phyloP scores from a whole-genome alignment of 495 filamentous ascomycete species.

The Penicillium maclennaniae region DNA sequence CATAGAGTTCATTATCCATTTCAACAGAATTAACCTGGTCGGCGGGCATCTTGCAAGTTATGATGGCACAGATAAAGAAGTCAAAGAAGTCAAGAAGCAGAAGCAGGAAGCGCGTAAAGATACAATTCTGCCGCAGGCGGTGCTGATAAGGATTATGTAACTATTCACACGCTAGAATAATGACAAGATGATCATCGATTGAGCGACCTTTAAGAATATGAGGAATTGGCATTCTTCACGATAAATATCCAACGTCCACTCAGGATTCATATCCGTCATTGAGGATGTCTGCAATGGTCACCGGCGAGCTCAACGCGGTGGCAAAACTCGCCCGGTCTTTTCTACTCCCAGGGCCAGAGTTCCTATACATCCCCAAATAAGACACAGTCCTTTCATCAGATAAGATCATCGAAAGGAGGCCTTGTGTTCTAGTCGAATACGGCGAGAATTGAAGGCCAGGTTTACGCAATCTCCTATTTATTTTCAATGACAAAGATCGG shows the following conservation, averaged over 20 bases:
- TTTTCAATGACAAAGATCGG: no score
- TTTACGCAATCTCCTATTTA: no score
- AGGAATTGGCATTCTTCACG: not conserved
- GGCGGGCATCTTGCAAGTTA: slow-evolving; percentile 24
- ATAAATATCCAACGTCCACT: slow-evolving; percentile 2
- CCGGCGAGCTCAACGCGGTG: not conserved
- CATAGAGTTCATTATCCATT: slow-evolving; percentile 57
- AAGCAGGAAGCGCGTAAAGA: slow-evolving; percentile 4
- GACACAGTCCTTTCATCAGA: slow-evolving; percentile 1
- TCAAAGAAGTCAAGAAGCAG: not conserved
- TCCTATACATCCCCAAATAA: slow-evolving; percentile 8
- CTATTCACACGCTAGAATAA: not conserved
- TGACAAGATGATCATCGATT: not conserved
- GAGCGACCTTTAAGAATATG: not conserved
- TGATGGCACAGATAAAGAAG: not conserved
- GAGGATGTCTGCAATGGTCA: slow-evolving; percentile 1
- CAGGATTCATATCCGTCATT: slow-evolving; percentile 7
- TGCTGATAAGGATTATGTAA: slow-evolving; percentile 24
- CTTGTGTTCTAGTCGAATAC: not conserved
- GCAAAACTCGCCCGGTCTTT: slow-evolving; percentile 2
- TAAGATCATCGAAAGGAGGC: not conserved
- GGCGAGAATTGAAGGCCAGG: not conserved
- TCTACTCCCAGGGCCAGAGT: slow-evolving; percentile 1
- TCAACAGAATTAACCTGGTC: slow-evolving; percentile 21
- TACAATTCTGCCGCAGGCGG: slow-evolving; percentile 21